phyloP scores from a whole-genome alignment of 78 protist species.

The Cavenderia fasciculata region DNA sequence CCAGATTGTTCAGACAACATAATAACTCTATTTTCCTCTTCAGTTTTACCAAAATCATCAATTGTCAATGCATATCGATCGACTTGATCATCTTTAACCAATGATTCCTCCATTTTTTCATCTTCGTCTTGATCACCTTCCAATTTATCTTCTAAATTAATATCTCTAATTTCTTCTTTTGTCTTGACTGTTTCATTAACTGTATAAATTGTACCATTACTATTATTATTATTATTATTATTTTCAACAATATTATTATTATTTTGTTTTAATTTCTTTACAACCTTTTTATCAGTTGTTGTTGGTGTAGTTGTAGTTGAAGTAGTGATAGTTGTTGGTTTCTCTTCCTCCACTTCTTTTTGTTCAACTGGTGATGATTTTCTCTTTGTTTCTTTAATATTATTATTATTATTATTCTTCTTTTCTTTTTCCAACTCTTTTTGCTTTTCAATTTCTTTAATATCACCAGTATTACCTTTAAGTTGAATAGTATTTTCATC shows the following conservation, averaged over 20 bases:
- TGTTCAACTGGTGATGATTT: neutral
- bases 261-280: neutral
- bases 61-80: constrained; percentile 56
- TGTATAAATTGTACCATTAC: too few relatives aligned
- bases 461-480: constrained; percentile 1
- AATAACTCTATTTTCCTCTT: constrained; percentile 41
- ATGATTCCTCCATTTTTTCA: neutral
- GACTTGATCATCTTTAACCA: constrained; percentile 25
- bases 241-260: constrained; percentile 1
- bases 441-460: neutral
- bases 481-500: constrained; percentile 36
- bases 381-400: constrained; percentile 12
- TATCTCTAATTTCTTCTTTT: too few relatives aligned
- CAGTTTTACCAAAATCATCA: constrained; percentile 42
- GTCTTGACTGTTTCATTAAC: too few relatives aligned
- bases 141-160: too few relatives aligned
- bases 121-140: neutral
- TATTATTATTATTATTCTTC: neutral
- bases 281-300: neutral
- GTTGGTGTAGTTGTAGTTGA: neutral
- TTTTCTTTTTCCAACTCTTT: neutral
- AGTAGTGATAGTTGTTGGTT: neutral
- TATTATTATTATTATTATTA: neutral
- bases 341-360: neutral
- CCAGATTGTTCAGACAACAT: constrained; percentile 23